Evolutionary conservation across 148 eudicot species (phyloP).

Genomic region (Linanthus parryae): DNA sequence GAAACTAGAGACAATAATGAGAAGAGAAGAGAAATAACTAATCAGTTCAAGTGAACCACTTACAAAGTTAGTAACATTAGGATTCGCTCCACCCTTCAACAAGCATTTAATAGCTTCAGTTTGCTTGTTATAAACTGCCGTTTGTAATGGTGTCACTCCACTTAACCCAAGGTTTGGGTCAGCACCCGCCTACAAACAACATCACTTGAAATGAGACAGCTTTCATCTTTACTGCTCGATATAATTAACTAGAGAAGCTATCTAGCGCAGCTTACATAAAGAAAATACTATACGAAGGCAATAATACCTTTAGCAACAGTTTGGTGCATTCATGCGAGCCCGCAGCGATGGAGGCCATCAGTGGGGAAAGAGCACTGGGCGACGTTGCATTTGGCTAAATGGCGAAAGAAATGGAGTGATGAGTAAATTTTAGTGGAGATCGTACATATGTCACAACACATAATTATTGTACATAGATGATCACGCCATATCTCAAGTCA

Average conservation of each 20-base stretch:
- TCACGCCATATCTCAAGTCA: no score
- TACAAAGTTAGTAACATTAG: slow-evolving; percentile 7
- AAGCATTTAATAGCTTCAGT: slow-evolving; percentile 11
- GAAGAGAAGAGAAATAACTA: neutral
- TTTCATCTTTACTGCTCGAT: neutral
- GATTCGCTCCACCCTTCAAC: slow-evolving; percentile 21
- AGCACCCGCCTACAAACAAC: slow-evolving; percentile 17
- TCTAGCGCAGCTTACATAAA: no score
- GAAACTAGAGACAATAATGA: neutral
- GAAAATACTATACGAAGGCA: neutral
- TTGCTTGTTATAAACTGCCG: slow-evolving; percentile 3
- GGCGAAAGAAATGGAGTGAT: no score
- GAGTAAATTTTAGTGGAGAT: no score
- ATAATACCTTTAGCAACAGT: neutral
- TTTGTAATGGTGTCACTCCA: slow-evolving; percentile 5
- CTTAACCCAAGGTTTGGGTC: slow-evolving; percentile 16
- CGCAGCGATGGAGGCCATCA: neutral
- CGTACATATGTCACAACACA: no score
- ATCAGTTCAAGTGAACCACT: neutral
- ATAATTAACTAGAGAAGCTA: neutral
- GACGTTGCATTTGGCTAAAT: no score
- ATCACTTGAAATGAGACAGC: neutral
- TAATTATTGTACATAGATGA: no score
- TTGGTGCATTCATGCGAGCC: neutral
- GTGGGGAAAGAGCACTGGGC: no score